Conservation (phyloP, 2,329 filamentous ascomycete species). For the Pestalotiopsis sp. region DNA sequence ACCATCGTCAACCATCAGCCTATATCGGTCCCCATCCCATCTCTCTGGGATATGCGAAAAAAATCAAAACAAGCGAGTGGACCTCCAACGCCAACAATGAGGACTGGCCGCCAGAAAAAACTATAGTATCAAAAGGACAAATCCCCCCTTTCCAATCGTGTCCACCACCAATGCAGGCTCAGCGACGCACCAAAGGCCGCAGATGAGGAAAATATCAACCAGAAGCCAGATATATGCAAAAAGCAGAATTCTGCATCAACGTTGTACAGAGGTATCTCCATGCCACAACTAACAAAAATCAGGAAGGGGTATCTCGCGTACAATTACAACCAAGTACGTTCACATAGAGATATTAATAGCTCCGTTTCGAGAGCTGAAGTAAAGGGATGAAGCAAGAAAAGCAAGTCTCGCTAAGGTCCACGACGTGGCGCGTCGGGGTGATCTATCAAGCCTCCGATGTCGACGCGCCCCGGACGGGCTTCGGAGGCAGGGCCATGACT, state of each 20-base stretch:
- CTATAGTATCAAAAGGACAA: not conserved
- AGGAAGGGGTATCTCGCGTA: conserved; percentile 28
- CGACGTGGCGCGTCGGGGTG: conserved; percentile 47
- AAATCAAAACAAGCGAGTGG: conserved; percentile 3
- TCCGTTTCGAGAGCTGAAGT: not conserved
- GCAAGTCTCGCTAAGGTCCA: conserved; percentile 19
- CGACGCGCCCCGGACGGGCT: conserved; percentile 52
- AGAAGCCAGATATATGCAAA: conserved; percentile 6
- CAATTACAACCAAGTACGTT: conserved; percentile 20
- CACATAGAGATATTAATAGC: not conserved
- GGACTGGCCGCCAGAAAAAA: conserved; percentile 1
- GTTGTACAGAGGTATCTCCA: conserved; percentile 36
- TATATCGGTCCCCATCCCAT: not conserved
- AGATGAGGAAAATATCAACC: not conserved
- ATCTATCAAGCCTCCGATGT: conserved; percentile 65
- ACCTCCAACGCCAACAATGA: conserved; percentile 9
- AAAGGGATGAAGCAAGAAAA: conserved; percentile 10
- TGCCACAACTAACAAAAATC: conserved; percentile 26
- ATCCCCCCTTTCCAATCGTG: not conserved
- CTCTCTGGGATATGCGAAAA: not conserved
- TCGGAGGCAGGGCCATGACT: conserved; percentile 33
- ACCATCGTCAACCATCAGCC: not conserved
- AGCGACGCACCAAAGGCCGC: not conserved
- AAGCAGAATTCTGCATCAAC: conserved; percentile 19
- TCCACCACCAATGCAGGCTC: not conserved